A percentile compares a stretch with the other conserved stretches of the same genome.
phyloP scores from a whole-genome alignment of 2,329 filamentous ascomycete genomes.

The Fusarium sp. region DNA sequence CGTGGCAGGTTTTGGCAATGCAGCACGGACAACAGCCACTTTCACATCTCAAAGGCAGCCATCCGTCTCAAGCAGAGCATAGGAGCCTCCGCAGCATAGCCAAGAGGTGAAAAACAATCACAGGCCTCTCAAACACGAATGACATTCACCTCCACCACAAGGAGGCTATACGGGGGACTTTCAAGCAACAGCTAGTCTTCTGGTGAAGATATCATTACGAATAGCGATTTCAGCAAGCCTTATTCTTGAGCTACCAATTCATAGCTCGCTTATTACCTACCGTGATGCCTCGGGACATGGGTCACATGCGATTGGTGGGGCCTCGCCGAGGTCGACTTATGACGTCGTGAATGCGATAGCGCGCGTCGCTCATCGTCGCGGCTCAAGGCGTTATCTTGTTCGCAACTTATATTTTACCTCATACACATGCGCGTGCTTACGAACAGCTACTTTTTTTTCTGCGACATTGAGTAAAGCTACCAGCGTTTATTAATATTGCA shows the following conservation, averaged over 20 bases:
- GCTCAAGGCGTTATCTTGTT: constrained; percentile 19
- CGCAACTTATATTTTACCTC: constrained; percentile 12
- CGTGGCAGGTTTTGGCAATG: constrained; percentile 54
- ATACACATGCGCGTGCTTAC: constrained; percentile 20
- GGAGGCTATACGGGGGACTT: not conserved
- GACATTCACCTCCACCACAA: not conserved
- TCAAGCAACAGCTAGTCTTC: not conserved
- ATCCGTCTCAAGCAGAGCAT: constrained; percentile 64
- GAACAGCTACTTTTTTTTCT: not conserved
- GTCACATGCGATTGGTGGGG: constrained; percentile 37
- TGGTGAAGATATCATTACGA: not conserved
- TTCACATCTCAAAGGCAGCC: constrained; percentile 61
- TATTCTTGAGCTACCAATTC: not conserved
- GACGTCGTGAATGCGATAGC: constrained; percentile 37
- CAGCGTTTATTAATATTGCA: not conserved
- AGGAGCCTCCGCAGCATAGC: constrained; percentile 35
- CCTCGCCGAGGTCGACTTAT: constrained; percentile 37
- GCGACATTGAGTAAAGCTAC: not conserved
- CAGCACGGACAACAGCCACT: constrained; percentile 59
- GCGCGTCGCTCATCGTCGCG: constrained; percentile 21
- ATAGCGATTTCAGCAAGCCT: not conserved
- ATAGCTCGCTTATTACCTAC: not conserved
- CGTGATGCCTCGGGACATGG: constrained; percentile 27
- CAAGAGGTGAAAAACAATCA: not conserved
- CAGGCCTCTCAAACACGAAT: not conserved